phyloP scores from a whole-genome alignment of 305 asterid species.

The Fraxinus paxiana region DNA sequence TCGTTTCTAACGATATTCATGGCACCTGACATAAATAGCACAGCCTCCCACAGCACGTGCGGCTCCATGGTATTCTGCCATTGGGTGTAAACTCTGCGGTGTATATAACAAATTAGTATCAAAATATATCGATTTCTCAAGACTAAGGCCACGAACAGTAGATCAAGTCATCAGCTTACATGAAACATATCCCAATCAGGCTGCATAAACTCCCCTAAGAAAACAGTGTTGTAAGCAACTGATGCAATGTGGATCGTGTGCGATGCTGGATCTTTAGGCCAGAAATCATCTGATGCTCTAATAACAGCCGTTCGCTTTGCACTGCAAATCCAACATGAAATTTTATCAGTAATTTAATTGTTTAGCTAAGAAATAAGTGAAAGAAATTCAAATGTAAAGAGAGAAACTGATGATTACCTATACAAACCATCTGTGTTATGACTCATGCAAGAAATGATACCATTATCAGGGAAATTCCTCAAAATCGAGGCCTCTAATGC shows the following conservation, averaged over 20 bases:
- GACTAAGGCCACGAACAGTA: neutral
- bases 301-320: constrained; percentile 68
- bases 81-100: constrained; percentile 74
- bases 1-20: neutral
- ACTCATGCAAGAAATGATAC: constrained; percentile 90
- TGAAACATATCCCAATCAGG: constrained; percentile 99
- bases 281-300: constrained; percentile 85
- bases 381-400: neutral
- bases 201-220: constrained; percentile 93
- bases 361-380: neutral
- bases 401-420: constrained; percentile 39
- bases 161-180: constrained; percentile 40
- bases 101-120: constrained; percentile 6
- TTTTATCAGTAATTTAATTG: neutral
- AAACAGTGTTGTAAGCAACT: constrained; percentile 85
- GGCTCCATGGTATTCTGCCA: constrained; percentile 95
- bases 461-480: constrained; percentile 73
- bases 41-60: constrained; percentile 95
- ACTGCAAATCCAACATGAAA: constrained; percentile 33
- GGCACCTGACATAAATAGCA: constrained; percentile 76
- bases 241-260: constrained; percentile 95
- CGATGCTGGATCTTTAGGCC: constrained; percentile 89
- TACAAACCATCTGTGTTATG: constrained; percentile 84
- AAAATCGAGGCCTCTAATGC: constrained; percentile 78
- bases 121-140: neutral